A percentile compares a stretch with the other conserved stretches of the same genome.
Evolutionary conservation across 352 stramenopile species (phyloP).

Genomic region (Peronospora belbahrii): DNA sequence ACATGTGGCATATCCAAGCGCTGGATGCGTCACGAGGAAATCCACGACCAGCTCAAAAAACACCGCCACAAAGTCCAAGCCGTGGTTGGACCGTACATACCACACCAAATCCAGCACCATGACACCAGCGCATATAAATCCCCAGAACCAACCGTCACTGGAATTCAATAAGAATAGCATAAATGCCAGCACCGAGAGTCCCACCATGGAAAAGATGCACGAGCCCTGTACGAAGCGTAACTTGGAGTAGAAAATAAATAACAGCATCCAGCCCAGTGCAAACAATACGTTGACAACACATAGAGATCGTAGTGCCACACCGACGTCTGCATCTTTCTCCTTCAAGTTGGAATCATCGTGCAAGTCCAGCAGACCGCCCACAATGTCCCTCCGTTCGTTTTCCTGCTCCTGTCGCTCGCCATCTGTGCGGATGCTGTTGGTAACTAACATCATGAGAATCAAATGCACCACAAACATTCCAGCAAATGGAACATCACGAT

Average conservation of each 20-base stretch:
- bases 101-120: conserved; percentile 57
- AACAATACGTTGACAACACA: conserved; percentile 70
- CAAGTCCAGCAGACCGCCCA: conserved; percentile 18
- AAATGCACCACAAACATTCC: conserved; percentile 45
- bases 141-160: conserved; percentile 39
- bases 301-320: conserved; percentile 50
- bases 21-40: conserved; percentile 46
- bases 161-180: conserved; percentile 52
- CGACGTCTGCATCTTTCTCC: conserved; percentile 36
- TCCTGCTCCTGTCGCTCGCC: conserved; percentile 17
- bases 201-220: conserved; percentile 52
- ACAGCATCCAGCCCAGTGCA: conserved; percentile 52
- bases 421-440: conserved; percentile 31
- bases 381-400: conserved; percentile 20
- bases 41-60: conserved; percentile 78
- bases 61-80: conserved; percentile 77
- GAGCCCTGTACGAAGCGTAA: conserved; percentile 63
- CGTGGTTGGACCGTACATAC: conserved; percentile 55
- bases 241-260: conserved; percentile 73
- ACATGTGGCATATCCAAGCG: conserved; percentile 45
- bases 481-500: conserved; percentile 50
- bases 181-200: conserved; percentile 40
- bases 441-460: conserved; percentile 41
- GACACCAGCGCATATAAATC: conserved; percentile 27
- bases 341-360: conserved; percentile 2